Evolutionary conservation across 2,329 filamentous ascomycete genomes (phyloP).

Genomic region (Aureobasidium vineae): DNA sequence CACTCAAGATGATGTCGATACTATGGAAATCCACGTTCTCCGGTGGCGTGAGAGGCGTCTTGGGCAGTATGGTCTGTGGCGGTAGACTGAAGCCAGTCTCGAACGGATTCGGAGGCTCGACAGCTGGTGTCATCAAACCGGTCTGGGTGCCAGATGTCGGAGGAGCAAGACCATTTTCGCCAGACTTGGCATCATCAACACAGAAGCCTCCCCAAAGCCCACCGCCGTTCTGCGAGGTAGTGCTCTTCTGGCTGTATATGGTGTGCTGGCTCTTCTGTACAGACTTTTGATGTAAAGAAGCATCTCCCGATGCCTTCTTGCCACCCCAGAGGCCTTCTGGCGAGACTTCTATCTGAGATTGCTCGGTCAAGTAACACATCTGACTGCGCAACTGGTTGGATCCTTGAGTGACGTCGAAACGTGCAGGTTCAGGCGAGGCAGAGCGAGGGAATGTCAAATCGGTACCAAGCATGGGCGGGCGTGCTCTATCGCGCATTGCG

Average conservation of each 20-base stretch:
- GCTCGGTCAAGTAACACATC: slow-evolving; percentile 53
- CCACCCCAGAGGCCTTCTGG: slow-evolving; percentile 29
- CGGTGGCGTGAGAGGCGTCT: slow-evolving; percentile 34
- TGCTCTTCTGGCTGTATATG: slow-evolving; percentile 29
- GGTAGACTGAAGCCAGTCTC: slow-evolving; percentile 34
- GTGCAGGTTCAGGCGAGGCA: slow-evolving; percentile 76
- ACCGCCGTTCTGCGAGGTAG: slow-evolving; percentile 27
- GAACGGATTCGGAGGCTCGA: slow-evolving; percentile 44
- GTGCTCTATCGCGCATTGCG: slow-evolving; percentile 58
- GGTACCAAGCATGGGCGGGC: slow-evolving; percentile 82
- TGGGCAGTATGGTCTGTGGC: slow-evolving; percentile 42
- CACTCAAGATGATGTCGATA: slow-evolving; percentile 45
- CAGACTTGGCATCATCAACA: slow-evolving; percentile 41
- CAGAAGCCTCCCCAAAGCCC: slow-evolving; percentile 80
- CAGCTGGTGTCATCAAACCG: slow-evolving; percentile 49
- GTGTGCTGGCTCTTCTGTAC: slow-evolving; percentile 10
- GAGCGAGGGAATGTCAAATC: slow-evolving; percentile 80
- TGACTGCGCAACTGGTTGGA: slow-evolving; percentile 50
- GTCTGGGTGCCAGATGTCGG: slow-evolving; percentile 43
- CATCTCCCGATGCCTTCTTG: slow-evolving; percentile 2
- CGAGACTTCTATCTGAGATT: slow-evolving; percentile 43
- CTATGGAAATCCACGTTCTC: slow-evolving; percentile 26
- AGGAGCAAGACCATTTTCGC: slow-evolving; percentile 41
- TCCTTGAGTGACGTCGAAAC: slow-evolving; percentile 73
- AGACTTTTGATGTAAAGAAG: neutral